Evolutionary conservation across 169 alveolate species (phyloP).

Genomic region (Plasmodium gaboni): DNA sequence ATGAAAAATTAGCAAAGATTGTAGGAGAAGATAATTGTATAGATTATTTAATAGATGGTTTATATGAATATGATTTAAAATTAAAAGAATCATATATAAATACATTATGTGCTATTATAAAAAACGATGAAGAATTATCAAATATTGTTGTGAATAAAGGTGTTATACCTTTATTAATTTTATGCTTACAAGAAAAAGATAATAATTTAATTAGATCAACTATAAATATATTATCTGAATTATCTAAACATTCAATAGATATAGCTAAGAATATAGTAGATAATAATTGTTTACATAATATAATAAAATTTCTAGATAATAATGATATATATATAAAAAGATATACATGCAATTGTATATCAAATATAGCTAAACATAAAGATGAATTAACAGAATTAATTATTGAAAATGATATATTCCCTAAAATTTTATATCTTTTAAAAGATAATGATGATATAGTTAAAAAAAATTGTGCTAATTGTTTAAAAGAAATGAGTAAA

Average conservation of each 20-base stretch:
- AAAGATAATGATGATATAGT: conserved; percentile 73
- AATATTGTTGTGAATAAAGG: conserved; percentile 55
- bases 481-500: conserved; percentile 72
- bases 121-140: conserved; percentile 40
- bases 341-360: conserved; percentile 44
- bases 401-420: conserved; percentile 63
- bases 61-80: conserved; percentile 63
- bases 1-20: conserved; percentile 47
- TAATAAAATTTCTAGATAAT: conserved; percentile 48
- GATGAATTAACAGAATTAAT: conserved; percentile 67
- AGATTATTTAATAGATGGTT: conserved; percentile 47
- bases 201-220: conserved; percentile 29
- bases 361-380: conserved; percentile 72
- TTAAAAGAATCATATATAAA: conserved; percentile 56
- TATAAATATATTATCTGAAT: conserved; percentile 39
- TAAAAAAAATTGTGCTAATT: conserved; percentile 64
- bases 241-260: conserved; percentile 58
- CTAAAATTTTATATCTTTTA: conserved; percentile 46
- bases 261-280: conserved; percentile 63
- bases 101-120: conserved; percentile 63
- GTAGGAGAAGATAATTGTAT: conserved; percentile 69
- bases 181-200: conserved; percentile 66
- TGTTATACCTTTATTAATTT: conserved; percentile 49
- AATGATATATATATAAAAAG: conserved; percentile 55
- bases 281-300: conserved; percentile 51